Conservation (phyloP, 176 grass and related monocot species). For the Urochloa ruziziensis region DNA sequence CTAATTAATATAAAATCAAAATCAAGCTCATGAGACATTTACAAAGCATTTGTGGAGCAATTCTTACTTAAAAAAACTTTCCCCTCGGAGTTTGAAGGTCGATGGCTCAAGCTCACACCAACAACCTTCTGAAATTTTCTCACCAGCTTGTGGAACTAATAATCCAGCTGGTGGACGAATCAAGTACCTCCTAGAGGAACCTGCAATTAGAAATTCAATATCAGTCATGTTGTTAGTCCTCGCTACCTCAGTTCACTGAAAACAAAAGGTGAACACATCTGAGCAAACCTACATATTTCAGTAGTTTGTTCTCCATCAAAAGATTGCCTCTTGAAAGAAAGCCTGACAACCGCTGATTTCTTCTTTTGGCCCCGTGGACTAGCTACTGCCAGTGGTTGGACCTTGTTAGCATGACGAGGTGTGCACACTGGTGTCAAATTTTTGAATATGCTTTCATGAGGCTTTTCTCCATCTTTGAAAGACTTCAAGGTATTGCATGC, state of each 20-base stretch:
- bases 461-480: constrained; percentile 57
- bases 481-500: constrained; percentile 41
- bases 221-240: neutral
- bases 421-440: constrained; percentile 75
- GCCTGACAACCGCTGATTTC: constrained; percentile 77
- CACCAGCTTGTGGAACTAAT: constrained; percentile 54
- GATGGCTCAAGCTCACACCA: constrained; percentile 90
- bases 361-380: constrained; percentile 70
- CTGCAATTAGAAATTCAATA: constrained; percentile 38
- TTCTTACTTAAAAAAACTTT: constrained; percentile 88
- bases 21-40: constrained; percentile 4
- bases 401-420: constrained; percentile 68
- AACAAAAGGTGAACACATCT: neutral
- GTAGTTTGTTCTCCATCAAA: constrained; percentile 92
- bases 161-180: constrained; percentile 76
- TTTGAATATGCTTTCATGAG: constrained; percentile 60
- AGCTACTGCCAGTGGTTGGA: constrained; percentile 52
- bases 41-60: neutral
- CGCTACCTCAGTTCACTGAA: neutral
- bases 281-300: constrained; percentile 69
- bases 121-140: constrained; percentile 65
- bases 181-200: constrained; percentile 77
- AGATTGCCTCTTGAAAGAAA: constrained; percentile 90
- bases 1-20: constrained; percentile 31
- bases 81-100: constrained; percentile 75